phyloP scores from a whole-genome alignment of 495 filamentous ascomycete species.

The Xylaria sp. region DNA sequence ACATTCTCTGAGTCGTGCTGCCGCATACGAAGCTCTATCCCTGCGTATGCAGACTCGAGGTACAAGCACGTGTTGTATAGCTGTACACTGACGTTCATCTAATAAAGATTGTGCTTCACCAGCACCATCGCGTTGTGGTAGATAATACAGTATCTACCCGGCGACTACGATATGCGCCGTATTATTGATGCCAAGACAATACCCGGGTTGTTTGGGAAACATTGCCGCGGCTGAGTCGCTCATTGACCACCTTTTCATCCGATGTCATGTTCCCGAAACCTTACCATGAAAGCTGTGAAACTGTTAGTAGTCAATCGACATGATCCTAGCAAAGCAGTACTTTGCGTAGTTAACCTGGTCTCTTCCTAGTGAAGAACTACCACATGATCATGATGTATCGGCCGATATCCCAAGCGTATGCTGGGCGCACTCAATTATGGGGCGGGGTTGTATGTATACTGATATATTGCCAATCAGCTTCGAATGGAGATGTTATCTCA shows the following conservation, averaged over 20 bases:
- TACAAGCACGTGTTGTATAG: not conserved
- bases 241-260: not conserved
- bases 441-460: conserved; percentile 9
- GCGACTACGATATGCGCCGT: not conserved
- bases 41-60: conserved; percentile 3
- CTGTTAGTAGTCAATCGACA: not conserved
- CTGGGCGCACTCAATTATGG: too few relatives aligned
- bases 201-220: not conserved
- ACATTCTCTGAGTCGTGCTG: not conserved
- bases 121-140: not conserved
- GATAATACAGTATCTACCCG: not conserved
- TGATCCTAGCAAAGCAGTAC: not conserved
- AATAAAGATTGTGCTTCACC: not conserved
- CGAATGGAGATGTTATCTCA: too few relatives aligned
- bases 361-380: conserved; percentile 5
- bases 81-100: not conserved
- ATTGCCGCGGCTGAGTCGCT: not conserved
- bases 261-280: not conserved
- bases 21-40: not conserved
- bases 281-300: not conserved
- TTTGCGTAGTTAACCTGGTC: not conserved
- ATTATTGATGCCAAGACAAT: conserved; percentile 3
- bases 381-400: conserved; percentile 22
- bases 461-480: not conserved
- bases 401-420: not conserved